Conservation (phyloP, 352 stramenopile genomes). For the Globisporangium spinosum region DNA sequence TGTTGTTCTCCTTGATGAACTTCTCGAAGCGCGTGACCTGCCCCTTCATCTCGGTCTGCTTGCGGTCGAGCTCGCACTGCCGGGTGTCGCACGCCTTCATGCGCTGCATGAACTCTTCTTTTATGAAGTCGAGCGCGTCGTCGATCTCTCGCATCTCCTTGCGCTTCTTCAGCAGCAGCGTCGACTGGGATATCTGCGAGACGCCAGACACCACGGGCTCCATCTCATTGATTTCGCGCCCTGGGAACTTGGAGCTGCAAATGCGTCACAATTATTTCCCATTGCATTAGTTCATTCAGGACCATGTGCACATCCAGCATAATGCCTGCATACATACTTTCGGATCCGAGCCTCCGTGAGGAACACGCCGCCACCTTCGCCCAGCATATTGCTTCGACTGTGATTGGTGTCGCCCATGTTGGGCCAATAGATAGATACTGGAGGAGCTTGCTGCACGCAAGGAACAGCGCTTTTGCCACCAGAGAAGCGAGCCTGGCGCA, state of each 20-base stretch:
- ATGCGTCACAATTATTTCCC: not conserved
- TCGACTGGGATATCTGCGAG: slow-evolving; percentile 89
- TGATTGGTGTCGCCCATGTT: slow-evolving; percentile 10
- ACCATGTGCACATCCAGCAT: not conserved
- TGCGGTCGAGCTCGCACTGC: slow-evolving; percentile 78
- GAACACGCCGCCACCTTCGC: slow-evolving; percentile 60
- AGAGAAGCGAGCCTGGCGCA: not conserved
- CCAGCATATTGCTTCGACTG: slow-evolving; percentile 28
- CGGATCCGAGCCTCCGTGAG: slow-evolving; percentile 66
- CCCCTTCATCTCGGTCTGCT: slow-evolving; percentile 90
- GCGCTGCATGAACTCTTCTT: slow-evolving; percentile 87
- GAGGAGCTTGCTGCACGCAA: not conserved
- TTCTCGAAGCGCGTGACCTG: slow-evolving; percentile 90
- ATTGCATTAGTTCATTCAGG: not conserved
- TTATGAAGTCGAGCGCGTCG: slow-evolving; percentile 91
- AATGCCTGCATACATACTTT: slow-evolving; percentile 9
- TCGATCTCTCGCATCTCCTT: slow-evolving; percentile 93
- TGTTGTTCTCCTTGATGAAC: slow-evolving; percentile 93
- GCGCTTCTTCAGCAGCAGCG: slow-evolving; percentile 89
- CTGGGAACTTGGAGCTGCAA: slow-evolving; percentile 37
- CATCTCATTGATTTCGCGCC: slow-evolving; percentile 65
- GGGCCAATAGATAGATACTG: not conserved
- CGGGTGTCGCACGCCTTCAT: slow-evolving; percentile 86
- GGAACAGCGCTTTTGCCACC: not conserved
- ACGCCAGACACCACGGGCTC: slow-evolving; percentile 76